A percentile compares a stretch with the other conserved stretches of the same genome.
phyloP scores from a whole-genome alignment of 1,139 yeast genomes.

The Geotrichum carabidarum region DNA sequence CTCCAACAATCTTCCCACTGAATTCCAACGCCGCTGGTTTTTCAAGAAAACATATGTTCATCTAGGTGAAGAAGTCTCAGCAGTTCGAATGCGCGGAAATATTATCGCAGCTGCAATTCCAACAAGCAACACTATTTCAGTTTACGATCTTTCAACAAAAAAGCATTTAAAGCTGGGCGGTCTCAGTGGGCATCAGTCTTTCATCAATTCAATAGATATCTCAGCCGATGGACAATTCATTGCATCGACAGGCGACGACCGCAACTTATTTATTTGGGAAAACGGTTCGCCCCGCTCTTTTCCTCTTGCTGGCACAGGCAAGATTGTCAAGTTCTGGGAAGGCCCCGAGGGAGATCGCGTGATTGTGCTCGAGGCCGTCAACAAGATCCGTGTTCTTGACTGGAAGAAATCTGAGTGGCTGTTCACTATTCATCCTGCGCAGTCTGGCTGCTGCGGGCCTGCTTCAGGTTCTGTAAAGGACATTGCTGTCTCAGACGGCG shows the following conservation, averaged over 20 bases:
- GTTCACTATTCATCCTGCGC: slow-evolving; percentile 33
- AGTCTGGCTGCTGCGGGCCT: slow-evolving; percentile 24
- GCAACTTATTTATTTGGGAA: slow-evolving; percentile 33
- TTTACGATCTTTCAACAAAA: slow-evolving; percentile 18
- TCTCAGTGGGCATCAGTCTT: slow-evolving; percentile 30
- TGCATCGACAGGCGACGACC: slow-evolving; percentile 37
- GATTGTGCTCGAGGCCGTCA: slow-evolving; percentile 36
- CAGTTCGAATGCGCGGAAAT: slow-evolving; percentile 23
- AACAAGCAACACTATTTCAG: slow-evolving; percentile 25
- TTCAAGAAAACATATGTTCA: slow-evolving; percentile 21
- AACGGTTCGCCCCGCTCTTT: slow-evolving; percentile 24
- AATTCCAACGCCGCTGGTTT: slow-evolving; percentile 23
- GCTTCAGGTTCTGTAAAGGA: slow-evolving; percentile 27
- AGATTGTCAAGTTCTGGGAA: slow-evolving; percentile 35
- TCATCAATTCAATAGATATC: slow-evolving; percentile 35
- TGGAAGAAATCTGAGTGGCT: slow-evolving; percentile 36
- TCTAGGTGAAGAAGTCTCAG: slow-evolving; percentile 25
- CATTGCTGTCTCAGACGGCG: slow-evolving; percentile 30
- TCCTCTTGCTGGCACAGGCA: slow-evolving; percentile 29
- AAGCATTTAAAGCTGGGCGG: slow-evolving; percentile 23
- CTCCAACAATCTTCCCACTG: slow-evolving; percentile 18
- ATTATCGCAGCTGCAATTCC: slow-evolving; percentile 30
- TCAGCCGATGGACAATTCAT: slow-evolving; percentile 31
- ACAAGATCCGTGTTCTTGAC: slow-evolving; percentile 33
- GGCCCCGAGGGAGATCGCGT: slow-evolving; percentile 35